Evolutionary conservation across 305 asterid species (phyloP).

Genomic region (Rubia tinctorum): DNA sequence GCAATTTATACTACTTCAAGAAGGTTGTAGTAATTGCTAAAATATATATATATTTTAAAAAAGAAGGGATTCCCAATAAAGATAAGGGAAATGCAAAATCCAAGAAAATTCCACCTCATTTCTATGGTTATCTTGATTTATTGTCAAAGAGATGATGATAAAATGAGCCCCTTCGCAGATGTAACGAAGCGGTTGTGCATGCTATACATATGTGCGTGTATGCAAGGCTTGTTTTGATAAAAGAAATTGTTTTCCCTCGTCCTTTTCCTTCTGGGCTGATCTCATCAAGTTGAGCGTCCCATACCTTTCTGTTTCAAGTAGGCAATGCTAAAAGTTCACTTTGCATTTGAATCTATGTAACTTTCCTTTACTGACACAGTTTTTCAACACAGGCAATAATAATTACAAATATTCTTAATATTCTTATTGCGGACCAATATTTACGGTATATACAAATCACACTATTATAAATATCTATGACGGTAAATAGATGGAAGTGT

Average conservation of each 20-base stretch:
- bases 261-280: background rate
- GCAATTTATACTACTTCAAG: slow-evolving; percentile 7
- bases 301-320: background rate
- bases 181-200: background rate
- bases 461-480: too few species aligned
- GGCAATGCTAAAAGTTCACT: background rate
- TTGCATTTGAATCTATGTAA: too few species aligned
- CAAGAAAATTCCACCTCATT: slow-evolving; percentile 16
- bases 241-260: background rate
- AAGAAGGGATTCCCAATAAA: slow-evolving; percentile 5
- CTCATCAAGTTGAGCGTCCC: background rate
- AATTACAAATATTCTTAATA: too few species aligned
- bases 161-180: background rate
- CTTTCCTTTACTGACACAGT: too few species aligned
- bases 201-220: background rate
- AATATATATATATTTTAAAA: background rate
- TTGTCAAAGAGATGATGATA: background rate
- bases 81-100: slow-evolving; percentile 17
- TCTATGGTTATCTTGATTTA: slow-evolving; percentile 14
- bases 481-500: too few species aligned
- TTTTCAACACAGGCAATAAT: too few species aligned
- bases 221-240: background rate
- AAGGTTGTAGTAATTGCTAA: background rate
- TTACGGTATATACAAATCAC: too few species aligned
- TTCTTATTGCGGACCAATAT: too few species aligned